These are phyloP conservation scores for Aureobasidium lini DNA, from an alignment of 2,329 filamentous ascomycete species.

Conservation along the genomic window DNA sequence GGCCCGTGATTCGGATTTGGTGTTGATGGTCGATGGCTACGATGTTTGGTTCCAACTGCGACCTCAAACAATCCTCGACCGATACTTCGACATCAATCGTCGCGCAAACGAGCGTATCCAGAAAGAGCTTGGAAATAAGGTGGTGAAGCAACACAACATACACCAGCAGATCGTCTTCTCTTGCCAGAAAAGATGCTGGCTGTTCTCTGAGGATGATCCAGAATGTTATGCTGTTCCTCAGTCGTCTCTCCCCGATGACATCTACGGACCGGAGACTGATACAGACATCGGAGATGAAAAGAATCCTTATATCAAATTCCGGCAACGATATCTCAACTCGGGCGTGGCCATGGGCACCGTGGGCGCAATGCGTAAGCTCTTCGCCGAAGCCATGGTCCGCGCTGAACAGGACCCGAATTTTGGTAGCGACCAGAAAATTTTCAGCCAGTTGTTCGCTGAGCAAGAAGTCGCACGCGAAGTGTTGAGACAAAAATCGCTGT, in stretches of 20 bases:
- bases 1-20: slow-evolving; percentile 41
- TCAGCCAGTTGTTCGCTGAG: slow-evolving; percentile 25
- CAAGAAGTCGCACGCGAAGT: slow-evolving; percentile 25
- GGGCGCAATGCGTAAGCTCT: slow-evolving; percentile 22
- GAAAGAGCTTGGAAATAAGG: slow-evolving; percentile 21
- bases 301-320: slow-evolving; percentile 25
- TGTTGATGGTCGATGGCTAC: slow-evolving; percentile 56
- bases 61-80: slow-evolving; percentile 53
- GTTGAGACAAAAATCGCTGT: slow-evolving; percentile 27
- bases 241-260: slow-evolving; percentile 43
- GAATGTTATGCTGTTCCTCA: slow-evolving; percentile 48
- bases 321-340: slow-evolving; percentile 35
- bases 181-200: slow-evolving; percentile 47
- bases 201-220: slow-evolving; percentile 34
- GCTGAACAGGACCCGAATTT: slow-evolving; percentile 21
- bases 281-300: slow-evolving; percentile 35
- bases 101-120: slow-evolving; percentile 39
- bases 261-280: slow-evolving; percentile 42
- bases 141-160: slow-evolving; percentile 30
- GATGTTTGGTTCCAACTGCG: slow-evolving; percentile 60
- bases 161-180: slow-evolving; percentile 50
- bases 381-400: slow-evolving; percentile 26
- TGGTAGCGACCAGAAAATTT: slow-evolving; percentile 32
- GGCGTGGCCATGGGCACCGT: slow-evolving; percentile 21
- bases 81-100: slow-evolving; percentile 44